Base-by-base conservation (phyloP, 495 filamentous ascomycete genomes). In the Daldinia grandis region DNA sequence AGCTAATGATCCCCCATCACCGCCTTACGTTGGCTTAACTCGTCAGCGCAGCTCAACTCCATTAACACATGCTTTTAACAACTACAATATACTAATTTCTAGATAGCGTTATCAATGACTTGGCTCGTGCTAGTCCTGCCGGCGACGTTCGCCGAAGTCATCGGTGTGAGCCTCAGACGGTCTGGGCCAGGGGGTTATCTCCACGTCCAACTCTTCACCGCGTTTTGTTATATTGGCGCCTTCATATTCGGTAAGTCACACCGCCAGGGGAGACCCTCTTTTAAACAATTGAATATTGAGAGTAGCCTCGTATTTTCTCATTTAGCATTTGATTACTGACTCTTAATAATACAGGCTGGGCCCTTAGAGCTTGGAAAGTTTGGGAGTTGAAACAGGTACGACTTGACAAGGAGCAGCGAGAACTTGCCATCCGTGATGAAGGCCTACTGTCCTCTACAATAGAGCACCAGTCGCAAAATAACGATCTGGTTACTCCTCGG, bases 101-200 rank as follows among this genome's bases (percentile, higher is more conserved):
- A 19, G 44, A 12, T 19, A 81, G 80, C 87, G 0, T 77, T 95
- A 21, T 91, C 89, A 33, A 87, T 95, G n/a, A 86, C 87, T 19
- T 97, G 93, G 93, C 75, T 95, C 19, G 77, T 86, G 6, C 82
- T 95, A 12, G 89, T 91, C 33, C 73, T 93, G 8, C 93, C 93
- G 1, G 86, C 87, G 7, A 94, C 91, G 0, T 85, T 94, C 64
- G 87, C 90, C 37, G 92, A 95, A 70, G 85, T 89, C 0, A 94
- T 94, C 74, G 91, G 83, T 1, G 81, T 95, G n/a, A 81, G 88
- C 62, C 85, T 95, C 61, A 80, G 86, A 60, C 78, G 81, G 27
- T 68, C 84, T 21, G 80, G 82, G 0, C 50, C 76, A 7, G 57
- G 74, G 58, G 80, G 78, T 15, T 84, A 83, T 33, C 64, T 82